A percentile compares a stretch with the other conserved stretches of the same genome.
Conservation (phyloP, 306 rosid genomes). For the Gastrolobium villosum region DNA sequence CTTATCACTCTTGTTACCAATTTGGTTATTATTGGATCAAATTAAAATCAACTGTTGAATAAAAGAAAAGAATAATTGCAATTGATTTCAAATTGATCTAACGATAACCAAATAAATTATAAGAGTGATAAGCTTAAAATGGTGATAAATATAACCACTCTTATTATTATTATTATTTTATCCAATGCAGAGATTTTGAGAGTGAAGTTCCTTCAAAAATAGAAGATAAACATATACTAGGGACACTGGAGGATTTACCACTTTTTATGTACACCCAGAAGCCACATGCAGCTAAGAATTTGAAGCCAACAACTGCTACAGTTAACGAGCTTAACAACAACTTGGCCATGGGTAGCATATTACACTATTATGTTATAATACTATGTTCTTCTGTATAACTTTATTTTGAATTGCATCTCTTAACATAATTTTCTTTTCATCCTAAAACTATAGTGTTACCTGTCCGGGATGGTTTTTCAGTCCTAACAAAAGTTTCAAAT, state of each 20-base stretch:
- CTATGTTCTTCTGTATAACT: slow-evolving; percentile 11
- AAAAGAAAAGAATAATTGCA: too few relatives aligned
- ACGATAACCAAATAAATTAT: too few relatives aligned
- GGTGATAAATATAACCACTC: too few relatives aligned
- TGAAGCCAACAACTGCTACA: slow-evolving; percentile 40
- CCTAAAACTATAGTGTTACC: slow-evolving; percentile 56
- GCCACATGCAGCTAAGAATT: slow-evolving; percentile 49
- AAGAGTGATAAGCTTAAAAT: too few relatives aligned
- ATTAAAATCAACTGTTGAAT: too few relatives aligned
- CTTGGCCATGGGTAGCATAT: slow-evolving; percentile 57
- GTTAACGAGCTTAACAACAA: slow-evolving; percentile 40
- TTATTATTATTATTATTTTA: slow-evolving; percentile 2
- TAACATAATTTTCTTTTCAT: slow-evolving; percentile 37
- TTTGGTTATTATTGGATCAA: background rate
- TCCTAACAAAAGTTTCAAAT: slow-evolving; percentile 65
- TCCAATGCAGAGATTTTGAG: slow-evolving; percentile 54
- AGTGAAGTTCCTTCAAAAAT: slow-evolving; percentile 30
- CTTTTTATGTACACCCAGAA: slow-evolving; percentile 55
- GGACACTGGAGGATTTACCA: slow-evolving; percentile 60
- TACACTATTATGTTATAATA: slow-evolving; percentile 24
- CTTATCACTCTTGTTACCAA: too few relatives aligned
- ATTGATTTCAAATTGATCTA: too few relatives aligned
- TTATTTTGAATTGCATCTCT: slow-evolving; percentile 19
- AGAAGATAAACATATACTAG: slow-evolving; percentile 47
- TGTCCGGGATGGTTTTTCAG: slow-evolving; percentile 63